Evolutionary conservation across 371 early-diverging fungal species (phyloP).

Genomic region (Paraphysoderma sedebokerense): DNA sequence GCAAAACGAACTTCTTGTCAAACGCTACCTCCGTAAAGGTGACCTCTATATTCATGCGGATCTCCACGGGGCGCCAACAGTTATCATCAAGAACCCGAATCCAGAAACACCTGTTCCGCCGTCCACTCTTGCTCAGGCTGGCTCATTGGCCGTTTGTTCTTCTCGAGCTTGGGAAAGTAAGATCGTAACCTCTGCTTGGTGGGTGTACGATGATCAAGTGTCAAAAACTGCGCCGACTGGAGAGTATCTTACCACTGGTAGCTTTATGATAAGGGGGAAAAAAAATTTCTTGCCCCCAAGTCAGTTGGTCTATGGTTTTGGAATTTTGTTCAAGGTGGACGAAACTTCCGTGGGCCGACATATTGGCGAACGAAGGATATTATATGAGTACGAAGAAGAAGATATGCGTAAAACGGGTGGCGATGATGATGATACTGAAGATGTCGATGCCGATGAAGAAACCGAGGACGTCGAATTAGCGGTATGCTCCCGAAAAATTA

Average conservation of each 20-base stretch:
- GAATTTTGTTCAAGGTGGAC: constrained; percentile 77
- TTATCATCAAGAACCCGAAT: constrained; percentile 71
- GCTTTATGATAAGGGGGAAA: constrained; percentile 95
- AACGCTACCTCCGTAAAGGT: constrained; percentile 51
- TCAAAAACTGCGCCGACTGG: constrained; percentile 94
- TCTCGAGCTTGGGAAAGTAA: constrained; percentile 97
- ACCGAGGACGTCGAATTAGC: neutral
- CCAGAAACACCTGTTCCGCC: constrained; percentile 51
- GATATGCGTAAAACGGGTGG: neutral
- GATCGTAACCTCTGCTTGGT: constrained; percentile 89
- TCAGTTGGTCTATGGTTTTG: constrained; percentile 94
- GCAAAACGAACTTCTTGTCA: constrained; percentile 96
- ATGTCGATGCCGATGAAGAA: constrained; percentile 4
- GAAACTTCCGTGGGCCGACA: constrained; percentile 54
- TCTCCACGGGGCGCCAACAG: constrained; percentile 87
- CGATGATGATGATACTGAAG: neutral
- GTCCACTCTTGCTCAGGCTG: constrained; percentile 85
- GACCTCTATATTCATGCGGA: constrained; percentile 97
- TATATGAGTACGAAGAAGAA: constrained; percentile 7
- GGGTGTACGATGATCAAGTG: constrained; percentile 88
- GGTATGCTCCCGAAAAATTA: neutral
- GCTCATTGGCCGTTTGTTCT: constrained; percentile 88
- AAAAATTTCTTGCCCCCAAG: constrained; percentile 91
- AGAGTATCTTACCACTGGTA: constrained; percentile 87
- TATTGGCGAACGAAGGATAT: constrained; percentile 25